Evolutionary conservation across 2,329 filamentous ascomycete genomes (phyloP), one percentile per base, ranked within the genome.

Genomic region (Phialophora verrucosa): DNA sequence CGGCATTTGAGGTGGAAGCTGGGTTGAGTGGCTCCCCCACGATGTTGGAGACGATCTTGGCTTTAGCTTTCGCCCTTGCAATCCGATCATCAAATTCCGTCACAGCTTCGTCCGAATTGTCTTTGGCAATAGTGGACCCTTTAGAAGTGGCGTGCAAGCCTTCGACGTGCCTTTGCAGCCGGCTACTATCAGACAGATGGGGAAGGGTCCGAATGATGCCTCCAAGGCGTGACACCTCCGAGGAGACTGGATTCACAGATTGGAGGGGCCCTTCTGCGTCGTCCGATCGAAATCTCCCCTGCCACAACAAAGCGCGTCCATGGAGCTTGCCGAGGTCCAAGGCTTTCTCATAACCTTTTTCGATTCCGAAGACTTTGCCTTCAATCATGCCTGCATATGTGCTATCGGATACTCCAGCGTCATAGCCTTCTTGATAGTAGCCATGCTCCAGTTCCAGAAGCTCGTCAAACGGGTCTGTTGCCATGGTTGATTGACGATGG

Each of bases 291-390:
- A 20, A 59, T 62, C 93, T 84, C 67, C 91, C 90, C 12, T 89
- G 88, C 93, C 94, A 98, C n/a, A 98, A 83, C 27, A 91, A 80
- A 14, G 92, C 88, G 74, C 88, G 89, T 53, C 92, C 91, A 73
- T 94, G 90, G 35, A 98, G 79, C 65, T 85, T 84, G 2, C 94
- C 94, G 77, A 92, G 86, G 69, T 92, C 89, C 50, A 91, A 76
- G 75, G 96, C 97, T 79, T 97, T 98, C 73, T 97, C 92, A 73
- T 95, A 98, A 0, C 93, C 94, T 70, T 93, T 95, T 76, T 96
- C 91, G 50, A 98, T 87, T 0, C 94, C 95, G 75, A 98, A 92
- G 23, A 92, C 87, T 59, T 93, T 91, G 67, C 95, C 95, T 83
- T 99, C 95, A 70, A 92, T 88, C 65, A 89, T 88, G 47, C 95